Evolutionary conservation across 2,329 filamentous ascomycete genomes (phyloP), one percentile per base, ranked within the genome.

Genomic region (Trichoderma koningiopsis): DNA sequence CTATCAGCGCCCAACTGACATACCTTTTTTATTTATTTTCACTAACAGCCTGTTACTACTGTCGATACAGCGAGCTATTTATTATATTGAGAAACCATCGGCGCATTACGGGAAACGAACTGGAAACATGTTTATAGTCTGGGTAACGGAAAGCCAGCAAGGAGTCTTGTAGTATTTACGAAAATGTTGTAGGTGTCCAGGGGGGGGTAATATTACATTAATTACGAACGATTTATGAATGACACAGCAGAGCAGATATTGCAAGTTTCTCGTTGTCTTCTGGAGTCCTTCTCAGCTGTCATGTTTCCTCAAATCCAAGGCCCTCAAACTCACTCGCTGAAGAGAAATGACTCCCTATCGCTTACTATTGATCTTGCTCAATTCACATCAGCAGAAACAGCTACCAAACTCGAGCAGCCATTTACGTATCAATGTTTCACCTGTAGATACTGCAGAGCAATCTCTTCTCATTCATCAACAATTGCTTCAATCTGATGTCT

Each of bases 61-160:
- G 19, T 43, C 29, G 37, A 67, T 67, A 67, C 37, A 64, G 40
- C 33, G 61, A 67, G n/a, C 37, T 55, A 40, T 31, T 52, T 55
- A 40, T 59, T 52, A 58, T 29, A 59, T 43, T 56, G 64, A 59
- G 29, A 59, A 52, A 58, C 59, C 64, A 59, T 55, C 37, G 64
- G 64, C 64, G 64, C 64, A 67, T 33, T 33, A 67, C 29, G 19
- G 64, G 40, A 58, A 66, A 27, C 40, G 55, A 67, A 59, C n/a
- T 37, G 40, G 37, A 31, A 66, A 27, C 24, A 49, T 59, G 53
- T 58, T 37, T 59, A 67, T 67, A 52, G 29, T 31, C 24, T 52
- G 40, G 64, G 31, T 67, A 40, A 63, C 22, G 27, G 64, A 52
- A 67, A 67, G 64, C 64, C 31, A 67, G 64, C 64, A 59, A 37